These are phyloP conservation scores for Borealophlyctis nickersoniae DNA, from an alignment of 192 early-diverging fungal species.

Conservation along the genomic window DNA sequence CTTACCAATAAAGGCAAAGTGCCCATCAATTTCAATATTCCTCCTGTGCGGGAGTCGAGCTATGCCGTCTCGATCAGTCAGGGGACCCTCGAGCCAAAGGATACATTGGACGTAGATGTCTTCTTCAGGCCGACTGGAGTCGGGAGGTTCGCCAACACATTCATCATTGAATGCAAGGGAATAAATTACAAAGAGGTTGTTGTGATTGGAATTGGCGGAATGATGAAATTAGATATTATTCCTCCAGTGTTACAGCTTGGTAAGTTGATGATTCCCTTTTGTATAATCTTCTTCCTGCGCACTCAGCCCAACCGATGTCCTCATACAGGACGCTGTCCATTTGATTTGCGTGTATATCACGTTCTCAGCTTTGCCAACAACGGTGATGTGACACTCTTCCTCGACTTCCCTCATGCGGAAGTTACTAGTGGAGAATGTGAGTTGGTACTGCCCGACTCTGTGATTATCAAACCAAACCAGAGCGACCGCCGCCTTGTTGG, in stretches of 20 bases:
- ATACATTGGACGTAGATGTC: constrained; percentile 43
- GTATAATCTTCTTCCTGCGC: too few relatives aligned
- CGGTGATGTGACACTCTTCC: constrained; percentile 49
- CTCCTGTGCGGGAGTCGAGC: constrained; percentile 42
- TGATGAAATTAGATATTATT: constrained; percentile 49
- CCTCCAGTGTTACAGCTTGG: constrained; percentile 47
- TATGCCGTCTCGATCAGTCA: constrained; percentile 37
- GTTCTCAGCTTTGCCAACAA: constrained; percentile 41
- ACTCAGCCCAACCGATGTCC: background rate
- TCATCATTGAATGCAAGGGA: constrained; percentile 61
- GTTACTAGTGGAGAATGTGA: constrained; percentile 18
- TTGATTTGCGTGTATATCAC: constrained; percentile 42
- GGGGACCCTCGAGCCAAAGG: constrained; percentile 46
- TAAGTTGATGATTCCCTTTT: constrained; percentile 21
- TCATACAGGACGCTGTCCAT: constrained; percentile 47
- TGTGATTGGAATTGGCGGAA: constrained; percentile 57
- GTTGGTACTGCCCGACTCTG: constrained; percentile 37
- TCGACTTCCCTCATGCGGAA: constrained; percentile 31
- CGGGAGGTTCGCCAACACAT: constrained; percentile 45
- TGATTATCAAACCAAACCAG: constrained; percentile 35
- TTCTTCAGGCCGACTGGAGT: constrained; percentile 46
- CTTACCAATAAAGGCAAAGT: constrained; percentile 60
- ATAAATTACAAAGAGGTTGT: constrained; percentile 64
- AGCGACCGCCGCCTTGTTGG: constrained; percentile 35
- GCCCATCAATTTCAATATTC: constrained; percentile 52